Percentiles rank a stretch among this genome's conserved stretches.
Conservation (phyloP, 257 asterid genomes). For the Misopates orontium region DNA sequence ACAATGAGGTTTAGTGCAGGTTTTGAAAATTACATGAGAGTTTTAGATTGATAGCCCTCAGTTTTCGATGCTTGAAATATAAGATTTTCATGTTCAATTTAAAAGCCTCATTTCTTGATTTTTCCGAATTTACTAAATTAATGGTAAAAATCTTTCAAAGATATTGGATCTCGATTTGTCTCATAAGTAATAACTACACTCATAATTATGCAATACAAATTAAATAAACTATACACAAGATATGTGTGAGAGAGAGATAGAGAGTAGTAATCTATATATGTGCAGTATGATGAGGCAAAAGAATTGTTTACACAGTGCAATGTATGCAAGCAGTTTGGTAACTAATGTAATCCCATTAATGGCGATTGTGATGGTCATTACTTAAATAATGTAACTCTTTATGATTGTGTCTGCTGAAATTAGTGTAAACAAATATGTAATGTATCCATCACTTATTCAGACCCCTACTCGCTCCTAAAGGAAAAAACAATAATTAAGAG, state of each 20-base stretch:
- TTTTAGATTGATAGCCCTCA: no score
- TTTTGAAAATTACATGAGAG: no score
- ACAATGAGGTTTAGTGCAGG: no score
- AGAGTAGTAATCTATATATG: no score
- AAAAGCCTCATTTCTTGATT: background rate
- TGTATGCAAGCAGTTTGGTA: conserved; percentile 3
- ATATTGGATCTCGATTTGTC: background rate
- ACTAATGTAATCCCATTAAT: conserved; percentile 16
- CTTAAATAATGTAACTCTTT: conserved; percentile 21
- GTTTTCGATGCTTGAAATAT: no score
- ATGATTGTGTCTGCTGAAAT: conserved; percentile 42
- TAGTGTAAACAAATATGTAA: background rate
- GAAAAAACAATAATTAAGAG: background rate
- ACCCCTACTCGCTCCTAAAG: background rate
- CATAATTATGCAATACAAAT: background rate
- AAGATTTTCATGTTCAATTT: no score
- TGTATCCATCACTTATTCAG: background rate
- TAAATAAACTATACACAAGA: no score
- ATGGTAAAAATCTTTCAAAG: background rate
- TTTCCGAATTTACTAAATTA: background rate
- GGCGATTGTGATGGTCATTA: conserved; percentile 30
- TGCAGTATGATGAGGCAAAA: conserved; percentile 28
- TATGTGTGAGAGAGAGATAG: no score
- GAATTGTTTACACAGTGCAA: conserved; percentile 8
- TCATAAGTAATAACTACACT: background rate